A percentile compares a stretch with the other conserved stretches of the same genome.
Conservation (phyloP, 495 filamentous ascomycete species). For the Penicillium longicatenatum region DNA sequence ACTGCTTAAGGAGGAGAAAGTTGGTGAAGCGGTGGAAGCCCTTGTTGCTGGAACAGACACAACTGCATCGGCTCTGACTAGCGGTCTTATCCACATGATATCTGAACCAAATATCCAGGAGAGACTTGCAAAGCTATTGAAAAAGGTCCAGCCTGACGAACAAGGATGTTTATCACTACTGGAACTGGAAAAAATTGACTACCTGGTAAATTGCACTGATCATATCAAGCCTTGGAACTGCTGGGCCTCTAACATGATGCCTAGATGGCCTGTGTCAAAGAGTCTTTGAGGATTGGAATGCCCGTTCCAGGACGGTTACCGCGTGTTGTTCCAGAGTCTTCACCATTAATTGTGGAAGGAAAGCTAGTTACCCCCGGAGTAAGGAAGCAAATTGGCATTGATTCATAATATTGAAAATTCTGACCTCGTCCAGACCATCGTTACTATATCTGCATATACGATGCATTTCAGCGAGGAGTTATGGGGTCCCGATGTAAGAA, state of each 20-base stretch:
- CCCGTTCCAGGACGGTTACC: neutral
- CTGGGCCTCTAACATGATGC: too few relatives aligned
- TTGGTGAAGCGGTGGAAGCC: too few relatives aligned
- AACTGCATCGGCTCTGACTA: neutral
- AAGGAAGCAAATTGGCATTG: too few relatives aligned
- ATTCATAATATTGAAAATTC: too few relatives aligned
- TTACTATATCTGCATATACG: neutral
- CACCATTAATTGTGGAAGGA: neutral
- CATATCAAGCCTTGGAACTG: too few relatives aligned
- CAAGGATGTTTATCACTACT: neutral
- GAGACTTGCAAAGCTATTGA: neutral
- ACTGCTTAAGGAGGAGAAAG: too few relatives aligned
- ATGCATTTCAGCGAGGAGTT: neutral
- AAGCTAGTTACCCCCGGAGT: neutral
- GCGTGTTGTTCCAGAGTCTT: neutral
- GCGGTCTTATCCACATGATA: neutral
- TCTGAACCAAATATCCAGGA: neutral
- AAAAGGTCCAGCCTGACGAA: neutral
- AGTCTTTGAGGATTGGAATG: neutral
- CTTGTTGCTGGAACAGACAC: neutral
- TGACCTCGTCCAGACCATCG: conserved; percentile 1
- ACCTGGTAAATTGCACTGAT: too few relatives aligned
- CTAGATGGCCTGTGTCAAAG: neutral
- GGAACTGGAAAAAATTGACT: neutral
- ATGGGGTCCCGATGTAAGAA: neutral